Conservation (phyloP, 2,329 filamentous ascomycete genomes). For the Nemania sp. region DNA sequence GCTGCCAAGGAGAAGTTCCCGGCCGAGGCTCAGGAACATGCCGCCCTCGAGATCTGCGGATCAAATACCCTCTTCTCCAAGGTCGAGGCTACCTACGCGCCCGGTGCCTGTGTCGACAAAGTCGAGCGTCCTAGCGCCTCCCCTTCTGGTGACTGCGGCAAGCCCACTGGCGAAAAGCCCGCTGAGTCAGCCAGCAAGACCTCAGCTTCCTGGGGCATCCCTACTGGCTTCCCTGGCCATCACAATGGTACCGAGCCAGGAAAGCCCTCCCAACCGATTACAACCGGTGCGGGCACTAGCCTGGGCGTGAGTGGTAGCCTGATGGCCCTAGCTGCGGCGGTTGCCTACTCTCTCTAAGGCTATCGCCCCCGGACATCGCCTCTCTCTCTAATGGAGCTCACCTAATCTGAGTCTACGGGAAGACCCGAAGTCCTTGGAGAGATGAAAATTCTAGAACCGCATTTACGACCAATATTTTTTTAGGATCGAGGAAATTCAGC, state of each 20-base stretch:
- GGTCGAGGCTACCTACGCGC: conserved; percentile 19
- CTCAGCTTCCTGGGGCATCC: conserved; percentile 20
- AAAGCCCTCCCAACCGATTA: background rate
- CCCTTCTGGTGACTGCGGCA: background rate
- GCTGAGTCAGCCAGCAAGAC: background rate
- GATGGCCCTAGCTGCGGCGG: background rate
- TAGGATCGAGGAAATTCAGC: no score
- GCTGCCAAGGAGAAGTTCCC: conserved; percentile 35
- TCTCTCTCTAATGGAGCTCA: background rate
- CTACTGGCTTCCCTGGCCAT: background rate
- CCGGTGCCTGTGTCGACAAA: conserved; percentile 34
- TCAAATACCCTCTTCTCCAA: conserved; percentile 29
- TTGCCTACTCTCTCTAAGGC: conserved; percentile 17
- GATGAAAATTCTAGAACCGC: background rate
- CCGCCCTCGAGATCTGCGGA: conserved; percentile 19
- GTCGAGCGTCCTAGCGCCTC: background rate
- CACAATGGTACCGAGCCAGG: background rate
- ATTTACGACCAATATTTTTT: background rate
- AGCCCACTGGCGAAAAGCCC: background rate
- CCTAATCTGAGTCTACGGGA: background rate
- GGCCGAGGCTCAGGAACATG: conserved; percentile 18
- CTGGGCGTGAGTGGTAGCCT: background rate
- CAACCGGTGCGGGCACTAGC: background rate
- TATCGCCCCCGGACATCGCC: background rate
- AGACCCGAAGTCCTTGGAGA: background rate